Evolutionary conservation across 768 basidiomycete genomes (phyloP), one percentile per base, ranked within the genome.

Genomic region (Leccinum variicolor): DNA sequence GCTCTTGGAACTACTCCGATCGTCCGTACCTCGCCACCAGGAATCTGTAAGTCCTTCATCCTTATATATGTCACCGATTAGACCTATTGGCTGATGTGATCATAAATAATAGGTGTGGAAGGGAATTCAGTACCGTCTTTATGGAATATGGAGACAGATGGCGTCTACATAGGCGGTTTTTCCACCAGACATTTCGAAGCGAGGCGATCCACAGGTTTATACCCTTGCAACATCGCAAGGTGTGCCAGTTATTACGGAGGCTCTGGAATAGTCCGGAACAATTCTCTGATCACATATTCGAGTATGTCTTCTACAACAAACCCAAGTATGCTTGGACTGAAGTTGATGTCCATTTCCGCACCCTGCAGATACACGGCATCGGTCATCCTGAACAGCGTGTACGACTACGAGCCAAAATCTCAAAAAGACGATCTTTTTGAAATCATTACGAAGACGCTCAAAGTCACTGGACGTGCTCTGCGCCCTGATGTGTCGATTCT

Each of bases 1-100:
- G 80, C 11, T 78, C 80, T 9, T 65, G 64, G 13, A 76, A 80
- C 47, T 83, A 83, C 60, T 82, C 81, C 5, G 81, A 81, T 59
- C 77, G 84, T 8, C 83, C 82, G 23, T 58, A 53, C 33, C 47
- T 73, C 34, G 50, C 61, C 7, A 65, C 62, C 19, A 62, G 39
- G 52, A 52, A 54, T 3, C 8, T 62, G 64, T 57, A 45, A 52
- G 61, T 39, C 5, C 21, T 11, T 9, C 31, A 21, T 47, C 14
- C 23, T 10, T 19, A 34, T 34, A 34, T 34, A 31, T 14, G n/a
- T 43, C n/a, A n/a, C 36, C n/a, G 23, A 25, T 47, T 48, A 26
- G 9, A 25, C 7, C 6, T 23, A 25, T 50, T 14, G 3, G 46
- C 39, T 53, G 9, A 59, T 21, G 10, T 46, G 14, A 29, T n/a